These are phyloP conservation scores for Saccharomycopsis olivae DNA, from an alignment of 805 yeast genomes.

Conservation along the genomic window DNA sequence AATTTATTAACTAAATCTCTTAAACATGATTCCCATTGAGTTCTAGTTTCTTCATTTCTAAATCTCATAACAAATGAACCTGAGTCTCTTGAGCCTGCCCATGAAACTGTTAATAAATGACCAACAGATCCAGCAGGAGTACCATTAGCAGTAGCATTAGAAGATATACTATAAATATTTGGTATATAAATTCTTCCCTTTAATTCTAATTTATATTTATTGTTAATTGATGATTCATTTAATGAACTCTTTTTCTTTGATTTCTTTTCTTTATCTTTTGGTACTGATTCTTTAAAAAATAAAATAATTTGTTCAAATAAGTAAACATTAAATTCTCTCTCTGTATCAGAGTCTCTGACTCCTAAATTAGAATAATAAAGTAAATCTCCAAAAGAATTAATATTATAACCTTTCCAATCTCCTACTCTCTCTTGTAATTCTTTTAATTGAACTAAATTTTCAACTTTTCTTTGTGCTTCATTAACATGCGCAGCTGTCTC, in stretches of 20 bases:
- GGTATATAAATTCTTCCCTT: conserved; percentile 77
- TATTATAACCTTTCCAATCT: conserved; percentile 88
- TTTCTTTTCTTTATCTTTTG: conserved; percentile 31
- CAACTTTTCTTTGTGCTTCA: conserved; percentile 88
- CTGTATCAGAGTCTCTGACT: conserved; percentile 58
- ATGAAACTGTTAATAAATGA: conserved; percentile 53
- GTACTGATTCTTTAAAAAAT: conserved; percentile 49
- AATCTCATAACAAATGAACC: conserved; percentile 79
- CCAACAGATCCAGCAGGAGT: conserved; percentile 30
- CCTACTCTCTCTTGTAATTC: conserved; percentile 63
- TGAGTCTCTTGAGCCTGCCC: conserved; percentile 81
- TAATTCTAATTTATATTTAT: conserved; percentile 39
- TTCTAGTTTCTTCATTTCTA: conserved; percentile 71
- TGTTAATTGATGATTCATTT: conserved; percentile 23
- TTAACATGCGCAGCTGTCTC: conserved; percentile 82
- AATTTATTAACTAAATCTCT: conserved; percentile 31
- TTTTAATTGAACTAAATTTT: conserved; percentile 62
- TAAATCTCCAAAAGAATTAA: conserved; percentile 75
- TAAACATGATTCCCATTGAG: conserved; percentile 71
- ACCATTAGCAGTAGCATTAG: conserved; percentile 18
- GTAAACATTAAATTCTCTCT: conserved; percentile 82
- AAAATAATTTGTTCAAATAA: conserved; percentile 66
- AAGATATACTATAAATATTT: conserved; percentile 40
- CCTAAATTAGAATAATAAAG: conserved; percentile 63
- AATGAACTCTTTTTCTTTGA: conserved; percentile 37